Evolutionary conservation across 2,329 filamentous ascomycete genomes (phyloP), one percentile per base, ranked within the genome.

Genomic region (Blastomyces percursus): DNA sequence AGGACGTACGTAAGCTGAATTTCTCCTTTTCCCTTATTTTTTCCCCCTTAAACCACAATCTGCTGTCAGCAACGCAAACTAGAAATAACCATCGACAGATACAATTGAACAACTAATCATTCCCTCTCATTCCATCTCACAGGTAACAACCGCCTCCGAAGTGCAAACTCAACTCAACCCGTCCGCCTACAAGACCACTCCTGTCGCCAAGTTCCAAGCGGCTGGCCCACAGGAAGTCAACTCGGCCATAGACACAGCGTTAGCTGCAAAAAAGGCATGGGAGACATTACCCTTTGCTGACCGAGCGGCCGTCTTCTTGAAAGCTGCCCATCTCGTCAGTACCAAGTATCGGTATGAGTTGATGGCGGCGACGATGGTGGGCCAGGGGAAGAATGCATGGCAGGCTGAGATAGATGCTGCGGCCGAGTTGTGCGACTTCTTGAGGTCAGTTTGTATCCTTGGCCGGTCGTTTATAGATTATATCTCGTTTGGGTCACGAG

Each of bases 401-500:
- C 93, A 99, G 78, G 93, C 94, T n/a, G 93, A 99, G 82, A 97
- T 97, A 67, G 93, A 97, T 76, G 84, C 92, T 48, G 93, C 93
- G 21, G 93, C 93, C 9, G 94, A 99, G 81, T 78, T 96, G 69
- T 88, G 85, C 69, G 93, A 99, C 75, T 97, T 97, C 78, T 80
- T 97, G 73, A 86, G 91, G 72, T 80, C 59, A 50, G 64, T 55
- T 16, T 40, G n/a, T 35, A 27, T 38, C 14, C 27, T 44, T 55
- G 16, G 8, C 59, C 32, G 40, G 3, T 52, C n/a, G 30, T 48
- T 35, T 21, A 19, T 32, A 32, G 35, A 44, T 35, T 21, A 8
- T 52, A 32, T n/a, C 19, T 54, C 19, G 27, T 9, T 21, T 30
- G 11, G 44, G 32, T 46, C 5, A 24, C 2, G 52, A 24, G 32